phyloP scores from a whole-genome alignment of 1,284 basidiomycete species.

The Ustilago cynodontis region DNA sequence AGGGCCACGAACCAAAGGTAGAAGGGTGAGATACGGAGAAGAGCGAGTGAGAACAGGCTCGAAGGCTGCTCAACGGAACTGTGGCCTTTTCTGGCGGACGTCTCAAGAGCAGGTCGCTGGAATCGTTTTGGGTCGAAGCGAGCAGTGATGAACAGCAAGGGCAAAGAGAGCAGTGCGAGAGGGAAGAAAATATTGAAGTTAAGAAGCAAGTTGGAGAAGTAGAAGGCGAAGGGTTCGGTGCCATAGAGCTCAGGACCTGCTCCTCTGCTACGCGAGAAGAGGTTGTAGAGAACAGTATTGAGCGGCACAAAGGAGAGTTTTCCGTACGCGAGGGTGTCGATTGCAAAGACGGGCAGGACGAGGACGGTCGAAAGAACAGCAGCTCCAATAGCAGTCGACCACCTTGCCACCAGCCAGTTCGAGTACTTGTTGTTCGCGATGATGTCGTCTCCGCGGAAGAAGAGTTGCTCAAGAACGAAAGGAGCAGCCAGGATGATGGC shows the following conservation, averaged over 20 bases:
- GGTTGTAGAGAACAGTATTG: slow-evolving; percentile 94
- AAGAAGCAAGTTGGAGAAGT: slow-evolving; percentile 75
- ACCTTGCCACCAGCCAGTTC: slow-evolving; percentile 71
- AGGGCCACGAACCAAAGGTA: slow-evolving; percentile 90
- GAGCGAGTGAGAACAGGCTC: slow-evolving; percentile 73
- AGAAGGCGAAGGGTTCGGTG: slow-evolving; percentile 80
- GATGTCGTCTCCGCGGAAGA: slow-evolving; percentile 76
- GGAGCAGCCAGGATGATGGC: slow-evolving; percentile 85
- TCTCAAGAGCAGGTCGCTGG: slow-evolving; percentile 76
- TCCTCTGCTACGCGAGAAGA: slow-evolving; percentile 77
- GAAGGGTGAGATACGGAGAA: slow-evolving; percentile 82
- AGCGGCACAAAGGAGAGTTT: slow-evolving; percentile 83
- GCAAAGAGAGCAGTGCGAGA: slow-evolving; percentile 75
- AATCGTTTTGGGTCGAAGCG: slow-evolving; percentile 82
- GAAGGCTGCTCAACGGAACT: slow-evolving; percentile 24
- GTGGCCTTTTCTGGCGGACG: slow-evolving; percentile 34
- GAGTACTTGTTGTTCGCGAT: slow-evolving; percentile 25
- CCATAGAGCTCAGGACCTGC: slow-evolving; percentile 91
- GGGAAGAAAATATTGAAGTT: slow-evolving; percentile 91
- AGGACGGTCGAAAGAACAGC: slow-evolving; percentile 77
- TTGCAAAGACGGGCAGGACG: slow-evolving; percentile 71
- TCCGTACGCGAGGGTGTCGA: slow-evolving; percentile 89
- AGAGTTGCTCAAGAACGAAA: slow-evolving; percentile 90
- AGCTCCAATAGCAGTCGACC: slow-evolving; percentile 76
- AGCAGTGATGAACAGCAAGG: slow-evolving; percentile 82